A percentile compares a stretch with the other conserved stretches of the same genome.
These are phyloP conservation scores for Aspergillus sp. DNA, from an alignment of 2,329 filamentous ascomycete genomes.

Conservation along the genomic window DNA sequence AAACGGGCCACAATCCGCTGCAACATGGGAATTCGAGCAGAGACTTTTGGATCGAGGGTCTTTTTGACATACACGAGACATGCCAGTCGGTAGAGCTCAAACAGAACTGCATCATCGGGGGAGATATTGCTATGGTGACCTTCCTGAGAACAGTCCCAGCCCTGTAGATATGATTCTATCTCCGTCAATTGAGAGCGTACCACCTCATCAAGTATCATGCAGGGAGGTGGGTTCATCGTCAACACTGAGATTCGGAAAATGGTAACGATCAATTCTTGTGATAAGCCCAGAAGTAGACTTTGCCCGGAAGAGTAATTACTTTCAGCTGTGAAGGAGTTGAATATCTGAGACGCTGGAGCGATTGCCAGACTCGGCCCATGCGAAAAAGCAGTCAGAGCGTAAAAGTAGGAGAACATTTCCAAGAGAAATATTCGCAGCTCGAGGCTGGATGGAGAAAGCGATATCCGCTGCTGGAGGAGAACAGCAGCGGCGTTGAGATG, in stretches of 20 bases:
- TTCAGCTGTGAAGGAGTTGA: neutral
- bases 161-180: neutral
- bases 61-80: conserved; percentile 3
- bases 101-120: conserved; percentile 1
- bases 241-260: conserved; percentile 2
- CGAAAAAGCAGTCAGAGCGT: conserved; percentile 2
- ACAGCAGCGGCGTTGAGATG: conserved; percentile 6
- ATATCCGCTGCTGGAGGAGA: conserved; percentile 1
- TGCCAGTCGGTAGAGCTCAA: conserved; percentile 3
- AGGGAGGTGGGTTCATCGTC: neutral
- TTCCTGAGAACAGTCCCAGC: neutral
- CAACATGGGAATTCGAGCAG: neutral
- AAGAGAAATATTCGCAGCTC: neutral
- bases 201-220: neutral
- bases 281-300: conserved; percentile 1
- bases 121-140: neutral
- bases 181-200: neutral
- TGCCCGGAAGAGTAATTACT: neutral
- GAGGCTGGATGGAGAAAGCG: neutral
- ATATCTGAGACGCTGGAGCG: neutral
- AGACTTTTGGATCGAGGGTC: neutral
- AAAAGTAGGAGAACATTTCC: conserved; percentile 8
- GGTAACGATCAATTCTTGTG: conserved; percentile 2
- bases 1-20: conserved; percentile 1
- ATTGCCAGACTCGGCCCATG: neutral